A percentile compares a stretch with the other conserved stretches of the same genome.
Conservation (phyloP, 116 monocot genomes). For the Dioscorea cayenensis region DNA sequence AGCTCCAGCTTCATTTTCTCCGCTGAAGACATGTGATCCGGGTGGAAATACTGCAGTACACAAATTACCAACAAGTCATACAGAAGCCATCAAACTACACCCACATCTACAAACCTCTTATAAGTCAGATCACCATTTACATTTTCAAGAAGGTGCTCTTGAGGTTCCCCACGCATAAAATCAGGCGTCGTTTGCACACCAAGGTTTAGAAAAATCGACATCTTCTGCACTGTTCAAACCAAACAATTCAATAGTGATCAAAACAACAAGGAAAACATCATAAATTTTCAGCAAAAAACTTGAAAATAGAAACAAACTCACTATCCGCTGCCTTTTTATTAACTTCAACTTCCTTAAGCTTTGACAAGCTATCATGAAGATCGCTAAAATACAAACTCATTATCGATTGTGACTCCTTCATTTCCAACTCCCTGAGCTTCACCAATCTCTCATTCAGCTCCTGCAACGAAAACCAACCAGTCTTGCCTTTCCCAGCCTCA, state of each 20-base stretch:
- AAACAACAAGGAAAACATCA: background rate
- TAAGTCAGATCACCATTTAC: conserved; percentile 4
- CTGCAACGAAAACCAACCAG: conserved; percentile 49
- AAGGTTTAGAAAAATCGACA: conserved; percentile 30
- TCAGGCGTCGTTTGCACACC: conserved; percentile 29
- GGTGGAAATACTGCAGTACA: conserved; percentile 70
- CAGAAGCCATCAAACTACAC: background rate
- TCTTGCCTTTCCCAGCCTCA: conserved; percentile 19
- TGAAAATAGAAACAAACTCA: conserved; percentile 1
- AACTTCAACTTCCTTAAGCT: conserved; percentile 30
- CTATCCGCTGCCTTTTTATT: conserved; percentile 19
- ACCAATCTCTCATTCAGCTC: conserved; percentile 75
- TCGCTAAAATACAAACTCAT: conserved; percentile 23
- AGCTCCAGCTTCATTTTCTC: conserved; percentile 93
- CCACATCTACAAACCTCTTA: background rate
- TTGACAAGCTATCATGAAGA: conserved; percentile 40
- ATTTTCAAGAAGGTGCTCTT: conserved; percentile 63
- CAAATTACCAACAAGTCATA: background rate
- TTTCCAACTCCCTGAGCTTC: conserved; percentile 79
- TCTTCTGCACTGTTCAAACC: conserved; percentile 26
- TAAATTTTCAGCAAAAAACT: background rate
- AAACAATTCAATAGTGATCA: background rate
- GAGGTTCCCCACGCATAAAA: conserved; percentile 54
- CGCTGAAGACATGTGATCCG: conserved; percentile 85
- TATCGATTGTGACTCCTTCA: conserved; percentile 30